Percentiles rank a stretch among this genome's conserved stretches.
Evolutionary conservation across 805 yeast genomes (phyloP).

Genomic region (Yarrowia porcina): DNA sequence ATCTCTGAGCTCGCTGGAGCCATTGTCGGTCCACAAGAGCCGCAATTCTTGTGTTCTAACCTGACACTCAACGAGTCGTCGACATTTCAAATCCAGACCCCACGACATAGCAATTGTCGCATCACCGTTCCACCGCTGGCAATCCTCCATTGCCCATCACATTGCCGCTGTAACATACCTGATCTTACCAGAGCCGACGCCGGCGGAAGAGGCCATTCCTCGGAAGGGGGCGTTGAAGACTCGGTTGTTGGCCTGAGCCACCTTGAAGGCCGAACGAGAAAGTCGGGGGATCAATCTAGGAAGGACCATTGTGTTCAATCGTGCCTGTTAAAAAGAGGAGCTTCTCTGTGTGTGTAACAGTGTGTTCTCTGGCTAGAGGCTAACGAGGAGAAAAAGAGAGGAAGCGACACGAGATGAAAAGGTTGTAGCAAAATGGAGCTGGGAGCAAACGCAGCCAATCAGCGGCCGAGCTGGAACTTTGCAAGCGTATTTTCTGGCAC

Average conservation of each 20-base stretch:
- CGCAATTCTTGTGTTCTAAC: not conserved
- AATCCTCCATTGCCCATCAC: not conserved
- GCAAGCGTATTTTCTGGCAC: conserved; percentile 1
- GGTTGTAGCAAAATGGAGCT: conserved; percentile 25
- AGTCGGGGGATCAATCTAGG: conserved; percentile 43
- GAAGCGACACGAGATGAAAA: conserved; percentile 25
- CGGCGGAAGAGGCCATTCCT: conserved; percentile 75
- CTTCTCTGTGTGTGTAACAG: conserved; percentile 27
- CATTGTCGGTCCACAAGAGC: not conserved
- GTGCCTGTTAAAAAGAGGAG: conserved; percentile 27
- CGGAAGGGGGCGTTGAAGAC: conserved; percentile 50
- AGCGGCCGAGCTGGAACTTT: not conserved
- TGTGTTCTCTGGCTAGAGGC: conserved; percentile 27
- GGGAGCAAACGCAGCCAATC: conserved; percentile 26
- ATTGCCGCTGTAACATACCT: conserved; percentile 57
- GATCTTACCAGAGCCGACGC: conserved; percentile 68
- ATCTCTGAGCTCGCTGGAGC: not conserved
- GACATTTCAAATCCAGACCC: not conserved
- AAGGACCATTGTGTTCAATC: conserved; percentile 58
- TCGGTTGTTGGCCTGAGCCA: conserved; percentile 78
- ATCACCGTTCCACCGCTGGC: not conserved
- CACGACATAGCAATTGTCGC: not conserved
- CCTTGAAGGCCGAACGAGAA: conserved; percentile 84
- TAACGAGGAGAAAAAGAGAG: conserved; percentile 20
- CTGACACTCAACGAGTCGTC: not conserved